A percentile compares a stretch with the other conserved stretches of the same genome.
phyloP scores from a whole-genome alignment of 345 rosid genomes.

The rapeseed (Brassica napus) region DNA sequence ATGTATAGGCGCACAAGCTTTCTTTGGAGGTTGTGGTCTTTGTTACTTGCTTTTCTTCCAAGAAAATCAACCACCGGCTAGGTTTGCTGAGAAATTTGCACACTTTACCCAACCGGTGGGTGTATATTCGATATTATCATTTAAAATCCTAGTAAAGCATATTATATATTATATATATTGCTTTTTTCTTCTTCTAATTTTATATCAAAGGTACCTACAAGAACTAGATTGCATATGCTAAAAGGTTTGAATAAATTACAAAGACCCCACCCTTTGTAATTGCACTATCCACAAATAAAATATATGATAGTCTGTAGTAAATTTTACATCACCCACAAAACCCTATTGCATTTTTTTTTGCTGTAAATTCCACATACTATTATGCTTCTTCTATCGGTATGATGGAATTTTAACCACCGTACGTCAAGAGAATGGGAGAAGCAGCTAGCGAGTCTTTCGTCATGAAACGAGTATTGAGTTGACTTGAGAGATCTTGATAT shows the following conservation, averaged over 20 bases:
- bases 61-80: conserved; percentile 9
- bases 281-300: not conserved
- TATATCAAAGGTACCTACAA: not conserved
- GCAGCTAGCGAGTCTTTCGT: conserved; percentile 8
- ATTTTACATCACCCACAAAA: not conserved
- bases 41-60: not conserved
- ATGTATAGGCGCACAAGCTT: not conserved
- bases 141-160: not conserved
- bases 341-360: not conserved
- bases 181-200: not conserved
- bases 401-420: conserved; percentile 16
- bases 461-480: conserved; percentile 3
- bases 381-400: not conserved
- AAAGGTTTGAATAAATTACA: not conserved
- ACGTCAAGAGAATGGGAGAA: conserved; percentile 37
- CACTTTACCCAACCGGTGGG: conserved; percentile 27
- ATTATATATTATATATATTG: not conserved
- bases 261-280: not conserved
- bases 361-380: not conserved
- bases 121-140: not conserved
- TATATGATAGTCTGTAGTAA: not conserved
- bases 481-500: conserved; percentile 18
- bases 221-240: not conserved
- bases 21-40: conserved; percentile 8
- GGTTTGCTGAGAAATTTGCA: conserved; percentile 4